A percentile compares a stretch with the other conserved stretches of the same genome.
Conservation (phyloP, 306 rosid genomes). For the Fragaria vesca region DNA sequence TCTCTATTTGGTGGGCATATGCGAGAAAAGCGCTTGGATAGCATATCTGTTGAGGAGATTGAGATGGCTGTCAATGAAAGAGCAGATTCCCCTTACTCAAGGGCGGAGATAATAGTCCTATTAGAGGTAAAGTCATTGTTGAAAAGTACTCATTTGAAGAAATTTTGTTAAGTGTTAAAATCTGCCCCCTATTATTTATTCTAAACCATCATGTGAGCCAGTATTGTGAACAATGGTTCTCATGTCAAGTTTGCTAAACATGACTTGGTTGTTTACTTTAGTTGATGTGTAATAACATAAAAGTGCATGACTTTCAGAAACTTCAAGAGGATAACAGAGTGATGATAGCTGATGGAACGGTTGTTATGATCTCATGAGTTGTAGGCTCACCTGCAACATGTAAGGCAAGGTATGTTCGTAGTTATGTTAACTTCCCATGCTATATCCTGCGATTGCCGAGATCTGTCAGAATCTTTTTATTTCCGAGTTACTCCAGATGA, state of each 20-base stretch:
- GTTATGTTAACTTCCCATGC: not conserved
- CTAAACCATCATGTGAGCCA: not conserved
- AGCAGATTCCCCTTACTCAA: constrained; percentile 46
- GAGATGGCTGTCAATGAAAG: constrained; percentile 60
- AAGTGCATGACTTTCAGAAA: constrained; percentile 49
- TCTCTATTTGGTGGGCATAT: constrained; percentile 80
- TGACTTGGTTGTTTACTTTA: not conserved
- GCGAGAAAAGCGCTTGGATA: constrained; percentile 66
- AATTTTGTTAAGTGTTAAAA: not conserved
- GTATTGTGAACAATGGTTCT: not conserved
- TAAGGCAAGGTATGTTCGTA: not conserved
- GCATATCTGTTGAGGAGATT: constrained; percentile 59
- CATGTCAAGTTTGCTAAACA: not conserved
- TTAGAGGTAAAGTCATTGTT: constrained; percentile 56
- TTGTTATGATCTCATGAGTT: constrained; percentile 67
- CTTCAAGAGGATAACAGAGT: constrained; percentile 86
- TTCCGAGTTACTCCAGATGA: not conserved
- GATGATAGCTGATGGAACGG: constrained; percentile 68
- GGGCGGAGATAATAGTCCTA: constrained; percentile 54
- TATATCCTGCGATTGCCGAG: not conserved
- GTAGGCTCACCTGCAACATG: constrained; percentile 6
- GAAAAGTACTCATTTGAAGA: not conserved
- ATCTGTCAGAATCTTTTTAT: not conserved
- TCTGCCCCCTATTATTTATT: not conserved
- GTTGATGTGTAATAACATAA: not conserved